These are phyloP conservation scores for Malassezia pachydermatis DNA, from an alignment of 1,284 basidiomycete species.

Conservation along the genomic window DNA sequence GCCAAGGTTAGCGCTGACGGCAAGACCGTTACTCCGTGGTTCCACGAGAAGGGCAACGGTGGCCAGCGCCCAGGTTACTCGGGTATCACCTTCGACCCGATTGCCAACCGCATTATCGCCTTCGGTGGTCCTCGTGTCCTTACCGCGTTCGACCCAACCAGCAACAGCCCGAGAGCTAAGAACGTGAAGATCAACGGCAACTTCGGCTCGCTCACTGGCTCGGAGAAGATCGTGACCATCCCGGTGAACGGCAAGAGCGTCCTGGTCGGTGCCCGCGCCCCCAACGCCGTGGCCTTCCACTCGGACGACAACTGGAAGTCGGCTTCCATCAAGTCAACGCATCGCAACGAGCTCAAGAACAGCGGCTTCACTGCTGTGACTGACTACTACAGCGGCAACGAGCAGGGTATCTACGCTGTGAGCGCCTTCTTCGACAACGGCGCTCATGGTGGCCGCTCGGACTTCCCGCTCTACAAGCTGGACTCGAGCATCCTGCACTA, in stretches of 20 bases:
- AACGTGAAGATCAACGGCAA: slow-evolving; percentile 28
- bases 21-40: slow-evolving; percentile 25
- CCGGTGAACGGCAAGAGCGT: slow-evolving; percentile 17
- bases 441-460: slow-evolving; percentile 26
- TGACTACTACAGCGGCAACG: slow-evolving; percentile 32
- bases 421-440: slow-evolving; percentile 44
- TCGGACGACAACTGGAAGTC: slow-evolving; percentile 31
- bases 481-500: slow-evolving; percentile 18
- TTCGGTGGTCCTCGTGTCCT: slow-evolving; percentile 40
- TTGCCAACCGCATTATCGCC: slow-evolving; percentile 30
- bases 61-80: slow-evolving; percentile 39
- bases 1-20: slow-evolving; percentile 37
- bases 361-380: slow-evolving; percentile 37
- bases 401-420: slow-evolving; percentile 30
- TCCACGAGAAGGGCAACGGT: slow-evolving; percentile 29
- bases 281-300: slow-evolving; percentile 31
- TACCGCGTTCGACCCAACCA: slow-evolving; percentile 30
- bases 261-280: slow-evolving; percentile 38
- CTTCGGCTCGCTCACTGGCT: slow-evolving; percentile 29
- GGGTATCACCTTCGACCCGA: slow-evolving; percentile 32
- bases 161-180: slow-evolving; percentile 15
- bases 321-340: slow-evolving; percentile 23
- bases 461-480: slow-evolving; percentile 29
- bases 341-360: slow-evolving; percentile 27
- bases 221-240: slow-evolving; percentile 37